Evolutionary conservation across 2,329 filamentous ascomycete species (phyloP).

Genomic region (Leptographium procerum): DNA sequence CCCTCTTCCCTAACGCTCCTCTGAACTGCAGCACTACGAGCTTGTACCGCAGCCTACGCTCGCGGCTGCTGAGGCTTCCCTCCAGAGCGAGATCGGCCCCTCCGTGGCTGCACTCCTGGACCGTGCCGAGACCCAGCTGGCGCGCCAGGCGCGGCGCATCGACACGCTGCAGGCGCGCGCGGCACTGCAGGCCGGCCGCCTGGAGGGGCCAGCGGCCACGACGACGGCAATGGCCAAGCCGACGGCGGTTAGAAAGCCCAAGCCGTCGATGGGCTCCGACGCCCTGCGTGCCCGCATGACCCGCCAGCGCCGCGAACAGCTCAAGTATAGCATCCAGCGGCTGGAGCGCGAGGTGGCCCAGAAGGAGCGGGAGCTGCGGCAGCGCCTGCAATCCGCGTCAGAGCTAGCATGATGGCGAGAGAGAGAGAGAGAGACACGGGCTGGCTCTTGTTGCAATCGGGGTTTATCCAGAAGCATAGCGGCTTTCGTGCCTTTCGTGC

Average conservation of each 20-base stretch:
- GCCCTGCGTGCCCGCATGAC: conserved; percentile 47
- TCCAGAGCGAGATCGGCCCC: conserved; percentile 82
- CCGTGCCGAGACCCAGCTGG: conserved; percentile 72
- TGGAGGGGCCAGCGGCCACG: conserved; percentile 21
- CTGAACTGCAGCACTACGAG: conserved; percentile 64
- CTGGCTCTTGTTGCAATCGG: too few species aligned
- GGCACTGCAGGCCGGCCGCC: conserved; percentile 68
- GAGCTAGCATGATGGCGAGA: background rate
- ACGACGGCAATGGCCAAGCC: background rate
- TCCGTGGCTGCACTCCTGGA: conserved; percentile 69
- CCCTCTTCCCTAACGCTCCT: too few species aligned
- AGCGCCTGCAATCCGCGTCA: conserved; percentile 24
- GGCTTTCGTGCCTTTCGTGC: background rate
- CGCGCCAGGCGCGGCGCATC: conserved; percentile 72
- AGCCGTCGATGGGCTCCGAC: conserved; percentile 17
- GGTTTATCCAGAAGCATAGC: too few species aligned
- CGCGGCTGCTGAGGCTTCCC: conserved; percentile 67
- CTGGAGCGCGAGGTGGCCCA: conserved; percentile 80
- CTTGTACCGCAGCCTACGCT: conserved; percentile 78
- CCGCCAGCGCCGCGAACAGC: conserved; percentile 69
- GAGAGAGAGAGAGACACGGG: background rate
- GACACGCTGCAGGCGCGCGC: conserved; percentile 72
- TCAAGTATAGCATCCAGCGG: conserved; percentile 78
- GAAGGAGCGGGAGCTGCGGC: conserved; percentile 48
- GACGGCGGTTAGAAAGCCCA: background rate